Percentiles rank a stretch among this genome's conserved stretches.
Conservation (phyloP, 192 early-diverging fungal species). For the Nowakowskiella sp. region DNA sequence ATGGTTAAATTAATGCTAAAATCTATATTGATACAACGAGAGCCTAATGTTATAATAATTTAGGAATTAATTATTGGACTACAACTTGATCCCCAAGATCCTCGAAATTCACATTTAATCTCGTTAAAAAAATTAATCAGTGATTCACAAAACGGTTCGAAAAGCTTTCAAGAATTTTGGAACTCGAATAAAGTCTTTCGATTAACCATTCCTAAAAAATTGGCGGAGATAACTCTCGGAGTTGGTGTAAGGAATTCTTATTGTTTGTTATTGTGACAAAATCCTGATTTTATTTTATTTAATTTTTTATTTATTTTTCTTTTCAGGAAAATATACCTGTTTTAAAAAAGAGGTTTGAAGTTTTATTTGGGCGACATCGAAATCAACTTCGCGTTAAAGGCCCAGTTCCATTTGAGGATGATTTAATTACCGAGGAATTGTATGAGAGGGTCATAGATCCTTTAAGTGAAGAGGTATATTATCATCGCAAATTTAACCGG, state of each 20-base stretch:
- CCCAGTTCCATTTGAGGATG: too few relatives aligned
- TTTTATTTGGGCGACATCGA: too few relatives aligned
- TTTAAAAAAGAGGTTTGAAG: too few relatives aligned
- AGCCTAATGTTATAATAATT: conserved; percentile 25
- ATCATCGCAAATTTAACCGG: too few relatives aligned
- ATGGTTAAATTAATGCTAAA: conserved; percentile 7
- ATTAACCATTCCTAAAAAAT: conserved; percentile 29
- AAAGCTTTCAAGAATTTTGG: conserved; percentile 16
- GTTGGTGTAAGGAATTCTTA: conserved; percentile 35
- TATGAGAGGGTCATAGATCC: too few relatives aligned
- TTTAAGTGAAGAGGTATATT: too few relatives aligned
- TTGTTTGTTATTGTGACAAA: too few relatives aligned
- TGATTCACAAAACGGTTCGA: conserved; percentile 8
- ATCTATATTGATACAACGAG: neutral
- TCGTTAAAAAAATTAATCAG: conserved; percentile 25
- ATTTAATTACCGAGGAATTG: too few relatives aligned
- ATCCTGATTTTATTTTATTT: too few relatives aligned
- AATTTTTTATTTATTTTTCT: too few relatives aligned
- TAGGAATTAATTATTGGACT: conserved; percentile 37
- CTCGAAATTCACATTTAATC: conserved; percentile 29
- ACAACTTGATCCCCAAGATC: conserved; percentile 41
- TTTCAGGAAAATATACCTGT: too few relatives aligned
- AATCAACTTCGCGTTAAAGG: too few relatives aligned
- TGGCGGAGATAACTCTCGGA: conserved; percentile 17
- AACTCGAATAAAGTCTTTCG: conserved; percentile 28